Base-by-base conservation (phyloP, 352 stramenopile genomes). In the Blastocystis sp. region DNA sequence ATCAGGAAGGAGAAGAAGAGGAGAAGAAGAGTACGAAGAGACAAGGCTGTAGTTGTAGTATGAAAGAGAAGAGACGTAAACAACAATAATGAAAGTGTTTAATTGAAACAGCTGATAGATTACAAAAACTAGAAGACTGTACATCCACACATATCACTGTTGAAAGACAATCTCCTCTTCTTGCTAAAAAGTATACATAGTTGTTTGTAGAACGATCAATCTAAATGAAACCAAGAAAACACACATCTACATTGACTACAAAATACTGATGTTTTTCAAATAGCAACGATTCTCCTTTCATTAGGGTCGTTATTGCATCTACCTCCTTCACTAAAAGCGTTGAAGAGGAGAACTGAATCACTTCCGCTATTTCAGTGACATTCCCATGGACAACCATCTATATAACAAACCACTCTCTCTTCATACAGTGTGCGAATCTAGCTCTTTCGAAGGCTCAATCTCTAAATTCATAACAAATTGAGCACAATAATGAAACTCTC, bases 171-270 rank as follows among this genome's bases (percentile, higher is more conserved):
- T 83, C 66, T n/a, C 49, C 32, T 35, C 29, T 83, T 27, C 71
- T 32, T 24, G 71, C 71, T 14, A 83, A 35, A 66, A 66, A 83
- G 43, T 83, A 83, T 12, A 67, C 49, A 46, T 56, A 46, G 14
- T 29, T 9, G 29, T 32, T 14, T 21, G 0, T 42, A 19, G n/a
- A 11, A 16, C 14, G 21, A 35, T 66, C 24, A 16, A 83, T 43
- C 71, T 63, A 83, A 3, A 56, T 56, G 21, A 83, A 42, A 24
- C 2, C 43, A 39, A 1, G 21, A 1, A 1, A 65, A 5, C 0
- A 5, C 0, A 29, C n/a, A 29, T 35, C 16, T 66, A 83, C 71
- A 83, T 83, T 43, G 3, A 83, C 14, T 12, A 83, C 12, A 29
- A 83, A 83, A 5, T n/a, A 83, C 42, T 63, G 42, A 39, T 83